Evolutionary conservation across 371 early-diverging fungal species (phyloP).

Genomic region (Mucor circinelloides): DNA sequence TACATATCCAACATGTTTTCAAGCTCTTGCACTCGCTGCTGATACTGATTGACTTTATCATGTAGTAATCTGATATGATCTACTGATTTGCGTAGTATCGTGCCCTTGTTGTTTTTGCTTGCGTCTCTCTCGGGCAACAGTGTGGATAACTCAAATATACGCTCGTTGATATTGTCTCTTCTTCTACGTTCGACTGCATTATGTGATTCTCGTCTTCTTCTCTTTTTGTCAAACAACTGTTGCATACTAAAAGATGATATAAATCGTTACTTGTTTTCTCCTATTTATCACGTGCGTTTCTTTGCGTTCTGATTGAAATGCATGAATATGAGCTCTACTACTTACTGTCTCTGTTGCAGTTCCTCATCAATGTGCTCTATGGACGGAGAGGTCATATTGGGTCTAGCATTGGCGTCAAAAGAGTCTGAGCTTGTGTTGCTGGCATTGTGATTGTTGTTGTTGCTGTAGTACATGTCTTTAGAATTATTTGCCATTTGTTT

Average conservation of each 20-base stretch:
- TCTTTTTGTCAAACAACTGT: slow-evolving; percentile 37
- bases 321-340: slow-evolving; percentile 2
- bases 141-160: slow-evolving; percentile 66
- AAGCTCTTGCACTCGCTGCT: slow-evolving; percentile 68
- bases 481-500: slow-evolving; percentile 4
- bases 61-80: slow-evolving; percentile 82
- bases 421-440: not conserved
- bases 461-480: slow-evolving; percentile 4
- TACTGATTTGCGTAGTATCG: slow-evolving; percentile 83
- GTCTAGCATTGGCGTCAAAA: not conserved
- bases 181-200: slow-evolving; percentile 86
- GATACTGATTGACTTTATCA: slow-evolving; percentile 56
- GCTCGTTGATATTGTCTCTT: slow-evolving; percentile 95
- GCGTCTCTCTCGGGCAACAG: slow-evolving; percentile 52
- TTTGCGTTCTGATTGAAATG: slow-evolving; percentile 21
- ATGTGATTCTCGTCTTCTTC: slow-evolving; percentile 41
- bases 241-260: slow-evolving; percentile 24
- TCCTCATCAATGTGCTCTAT: slow-evolving; percentile 23
- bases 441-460: not conserved
- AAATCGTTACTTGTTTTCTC: not conserved
- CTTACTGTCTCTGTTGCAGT: slow-evolving; percentile 37
- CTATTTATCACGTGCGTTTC: slow-evolving; percentile 1
- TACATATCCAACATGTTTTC: slow-evolving; percentile 49
- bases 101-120: slow-evolving; percentile 78
- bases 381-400: not conserved